phyloP scores from a whole-genome alignment of 768 basidiomycete species.

The Boletus vermiculosoides region DNA sequence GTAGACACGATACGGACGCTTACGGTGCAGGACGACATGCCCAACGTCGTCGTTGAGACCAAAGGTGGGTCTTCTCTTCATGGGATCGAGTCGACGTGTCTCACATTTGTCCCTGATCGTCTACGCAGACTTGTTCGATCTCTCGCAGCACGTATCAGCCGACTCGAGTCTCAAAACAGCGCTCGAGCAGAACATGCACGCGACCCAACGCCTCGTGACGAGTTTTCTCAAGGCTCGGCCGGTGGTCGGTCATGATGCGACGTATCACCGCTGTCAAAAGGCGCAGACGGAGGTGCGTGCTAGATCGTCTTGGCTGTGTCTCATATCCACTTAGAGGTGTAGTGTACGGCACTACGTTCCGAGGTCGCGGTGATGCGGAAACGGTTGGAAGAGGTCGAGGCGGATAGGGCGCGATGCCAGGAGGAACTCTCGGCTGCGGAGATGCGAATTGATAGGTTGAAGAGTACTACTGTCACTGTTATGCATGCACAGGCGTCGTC shows the following conservation, averaged over 20 bases:
- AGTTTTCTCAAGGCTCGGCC: constrained; percentile 46
- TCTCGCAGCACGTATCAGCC: constrained; percentile 32
- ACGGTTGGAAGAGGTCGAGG: constrained; percentile 49
- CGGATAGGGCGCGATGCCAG: constrained; percentile 48
- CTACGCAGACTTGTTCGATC: constrained; percentile 30
- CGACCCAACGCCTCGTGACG: constrained; percentile 58
- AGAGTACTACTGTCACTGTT: constrained; percentile 52
- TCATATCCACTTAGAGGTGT: constrained; percentile 12
- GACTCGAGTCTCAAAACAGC: constrained; percentile 38
- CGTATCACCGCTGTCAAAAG: constrained; percentile 49
- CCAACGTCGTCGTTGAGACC: constrained; percentile 41
- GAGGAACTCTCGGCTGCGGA: constrained; percentile 55
- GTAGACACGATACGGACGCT: constrained; percentile 64
- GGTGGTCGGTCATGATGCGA: constrained; percentile 36
- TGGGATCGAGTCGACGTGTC: not conserved
- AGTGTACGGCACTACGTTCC: constrained; percentile 61
- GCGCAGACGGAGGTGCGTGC: constrained; percentile 59
- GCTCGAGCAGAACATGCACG: constrained; percentile 53
- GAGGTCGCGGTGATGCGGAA: constrained; percentile 52
- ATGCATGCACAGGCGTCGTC: constrained; percentile 42
- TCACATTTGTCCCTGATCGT: not conserved
- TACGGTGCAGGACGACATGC: constrained; percentile 50
- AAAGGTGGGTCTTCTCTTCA: constrained; percentile 33
- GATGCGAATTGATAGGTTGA: constrained; percentile 59
- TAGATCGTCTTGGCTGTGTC: not conserved